These are phyloP conservation scores for Eucalyptus paniculata DNA, from an alignment of 345 rosid species.

Conservation along the genomic window DNA sequence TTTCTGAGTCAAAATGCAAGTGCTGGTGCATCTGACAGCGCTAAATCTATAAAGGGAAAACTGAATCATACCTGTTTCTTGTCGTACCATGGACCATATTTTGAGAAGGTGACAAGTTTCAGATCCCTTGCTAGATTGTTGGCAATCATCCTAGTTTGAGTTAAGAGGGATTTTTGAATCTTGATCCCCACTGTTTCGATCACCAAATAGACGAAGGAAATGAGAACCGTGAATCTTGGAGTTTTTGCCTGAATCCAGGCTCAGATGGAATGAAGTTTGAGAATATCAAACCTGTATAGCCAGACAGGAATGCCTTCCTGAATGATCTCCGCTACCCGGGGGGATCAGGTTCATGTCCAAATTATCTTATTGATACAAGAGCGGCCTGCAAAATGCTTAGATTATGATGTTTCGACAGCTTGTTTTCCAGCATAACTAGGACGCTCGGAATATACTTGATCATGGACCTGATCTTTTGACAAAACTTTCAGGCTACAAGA, in stretches of 20 bases:
- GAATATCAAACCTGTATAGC: conserved; percentile 6
- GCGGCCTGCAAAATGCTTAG: conserved; percentile 3
- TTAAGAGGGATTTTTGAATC: conserved; percentile 12
- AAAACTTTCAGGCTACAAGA: not conserved
- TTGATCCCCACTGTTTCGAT: conserved; percentile 17
- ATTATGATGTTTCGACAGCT: not conserved
- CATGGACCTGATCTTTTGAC: not conserved
- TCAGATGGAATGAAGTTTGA: not conserved
- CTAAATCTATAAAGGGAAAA: not conserved
- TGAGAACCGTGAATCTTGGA: not conserved
- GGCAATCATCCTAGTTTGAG: conserved; percentile 24
- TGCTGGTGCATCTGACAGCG: not conserved
- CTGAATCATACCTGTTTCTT: not conserved
- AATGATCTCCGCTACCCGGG: not conserved
- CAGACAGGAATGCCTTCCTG: conserved; percentile 12
- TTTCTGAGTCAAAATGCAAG: not conserved
- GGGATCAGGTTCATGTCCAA: conserved; percentile 10
- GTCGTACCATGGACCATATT: not conserved
- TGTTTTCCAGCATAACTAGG: accelerated
- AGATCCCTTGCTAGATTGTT: conserved; percentile 15
- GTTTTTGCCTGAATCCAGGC: not conserved
- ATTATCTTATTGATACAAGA: conserved; percentile 12
- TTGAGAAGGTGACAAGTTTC: conserved; percentile 1
- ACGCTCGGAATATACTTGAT: not conserved
- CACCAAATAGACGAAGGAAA: not conserved